Percentiles rank a stretch among this genome's conserved stretches.
phyloP scores from a whole-genome alignment of 176 grass and related monocot species.

The Bolboschoenus planiculmis region DNA sequence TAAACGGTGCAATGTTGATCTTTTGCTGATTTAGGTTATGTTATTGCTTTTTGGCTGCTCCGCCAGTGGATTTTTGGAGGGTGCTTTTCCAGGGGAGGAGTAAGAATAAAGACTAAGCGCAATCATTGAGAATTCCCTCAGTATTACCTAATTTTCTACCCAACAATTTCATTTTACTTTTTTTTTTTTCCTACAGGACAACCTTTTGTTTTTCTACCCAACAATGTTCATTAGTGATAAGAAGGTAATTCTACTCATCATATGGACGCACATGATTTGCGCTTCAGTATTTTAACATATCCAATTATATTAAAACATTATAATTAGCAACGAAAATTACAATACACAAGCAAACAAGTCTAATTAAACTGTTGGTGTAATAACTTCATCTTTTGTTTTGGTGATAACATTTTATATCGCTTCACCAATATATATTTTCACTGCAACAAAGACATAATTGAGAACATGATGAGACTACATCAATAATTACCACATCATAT shows the following conservation, averaged over 20 bases:
- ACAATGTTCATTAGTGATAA: neutral
- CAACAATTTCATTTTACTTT: neutral
- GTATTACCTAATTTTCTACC: slow-evolving; percentile 6
- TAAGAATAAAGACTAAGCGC: slow-evolving; percentile 23
- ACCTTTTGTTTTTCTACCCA: no score
- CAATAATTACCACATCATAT: neutral
- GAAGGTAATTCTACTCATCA: neutral
- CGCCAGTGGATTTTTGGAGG: slow-evolving; percentile 5
- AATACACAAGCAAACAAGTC: neutral
- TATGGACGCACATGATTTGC: neutral
- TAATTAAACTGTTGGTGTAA: neutral
- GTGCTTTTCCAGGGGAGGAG: neutral
- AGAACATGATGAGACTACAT: neutral
- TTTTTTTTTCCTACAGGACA: neutral
- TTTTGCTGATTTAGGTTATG: neutral
- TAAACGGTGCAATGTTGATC: slow-evolving; percentile 25
- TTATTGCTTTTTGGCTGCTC: neutral
- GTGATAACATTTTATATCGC: neutral
- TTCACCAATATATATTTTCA: neutral
- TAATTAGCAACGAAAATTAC: neutral
- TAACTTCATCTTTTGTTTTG: neutral
- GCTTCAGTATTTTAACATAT: neutral
- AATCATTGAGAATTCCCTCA: slow-evolving; percentile 7
- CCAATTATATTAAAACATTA: neutral
- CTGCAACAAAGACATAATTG: neutral